These are phyloP conservation scores for Rhododendron kiyosumense DNA, from an alignment of 148 eudicot genomes.

Conservation along the genomic window DNA sequence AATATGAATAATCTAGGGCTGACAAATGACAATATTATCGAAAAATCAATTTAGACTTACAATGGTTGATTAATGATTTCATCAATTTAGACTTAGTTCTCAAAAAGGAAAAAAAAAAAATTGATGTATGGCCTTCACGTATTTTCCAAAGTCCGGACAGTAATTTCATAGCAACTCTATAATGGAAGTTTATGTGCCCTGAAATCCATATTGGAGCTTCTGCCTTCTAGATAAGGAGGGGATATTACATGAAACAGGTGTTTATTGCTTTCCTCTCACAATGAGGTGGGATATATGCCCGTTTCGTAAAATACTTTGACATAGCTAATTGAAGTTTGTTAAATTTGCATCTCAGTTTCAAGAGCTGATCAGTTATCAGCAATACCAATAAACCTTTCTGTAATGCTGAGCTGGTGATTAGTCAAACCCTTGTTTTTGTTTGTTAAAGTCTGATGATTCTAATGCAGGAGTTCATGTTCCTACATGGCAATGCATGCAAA, in stretches of 20 bases:
- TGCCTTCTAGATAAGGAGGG: not conserved
- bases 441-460: not conserved
- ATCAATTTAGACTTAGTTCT: not conserved
- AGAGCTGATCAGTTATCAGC: not conserved
- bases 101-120: not conserved
- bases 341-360: not conserved
- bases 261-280: not conserved
- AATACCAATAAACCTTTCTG: not conserved
- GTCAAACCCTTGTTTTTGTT: not conserved
- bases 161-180: not conserved
- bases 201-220: not conserved
- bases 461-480: constrained; percentile 36
- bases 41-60: not conserved
- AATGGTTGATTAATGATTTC: not conserved
- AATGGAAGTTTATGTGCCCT: not conserved
- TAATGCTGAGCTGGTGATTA: not conserved
- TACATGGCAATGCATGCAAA: constrained; percentile 13
- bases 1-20: not conserved
- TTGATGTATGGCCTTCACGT: not conserved
- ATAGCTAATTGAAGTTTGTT: not conserved
- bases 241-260: not conserved
- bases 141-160: not conserved
- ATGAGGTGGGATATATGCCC: not conserved
- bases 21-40: not conserved
- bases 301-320: not conserved